A percentile compares a stretch with the other conserved stretches of the same genome.
Conservation (phyloP, 192 early-diverging fungal genomes). For the Entomortierella parvispora region DNA sequence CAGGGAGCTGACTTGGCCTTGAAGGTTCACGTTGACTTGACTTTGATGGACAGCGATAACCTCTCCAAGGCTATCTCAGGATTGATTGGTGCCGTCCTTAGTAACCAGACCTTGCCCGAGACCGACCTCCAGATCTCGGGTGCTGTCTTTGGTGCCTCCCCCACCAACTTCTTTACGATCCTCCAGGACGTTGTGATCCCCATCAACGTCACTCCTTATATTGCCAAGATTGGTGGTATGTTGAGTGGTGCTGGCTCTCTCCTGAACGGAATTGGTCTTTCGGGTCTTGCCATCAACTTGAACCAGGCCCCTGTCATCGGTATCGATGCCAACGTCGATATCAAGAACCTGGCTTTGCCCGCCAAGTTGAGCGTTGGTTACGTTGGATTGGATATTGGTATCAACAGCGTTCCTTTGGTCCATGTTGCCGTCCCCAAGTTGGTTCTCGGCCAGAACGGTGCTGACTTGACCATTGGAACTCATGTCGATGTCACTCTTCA, state of each 20-base stretch:
- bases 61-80: conserved; percentile 28
- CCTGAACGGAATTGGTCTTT: conserved; percentile 31
- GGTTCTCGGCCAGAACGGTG: conserved; percentile 16
- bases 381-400: conserved; percentile 30
- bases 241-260: conserved; percentile 33
- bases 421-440: conserved; percentile 21
- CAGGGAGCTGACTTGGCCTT: conserved; percentile 27
- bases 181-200: conserved; percentile 33
- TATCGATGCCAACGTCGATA: conserved; percentile 26
- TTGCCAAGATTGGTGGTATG: conserved; percentile 40
- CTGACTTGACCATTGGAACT: conserved; percentile 26
- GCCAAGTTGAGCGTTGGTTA: conserved; percentile 28
- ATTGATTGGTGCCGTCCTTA: conserved; percentile 19
- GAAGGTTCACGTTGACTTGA: conserved; percentile 20
- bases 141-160: conserved; percentile 30
- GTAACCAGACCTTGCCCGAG: conserved; percentile 25
- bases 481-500: conserved; percentile 23
- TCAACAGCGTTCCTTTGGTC: conserved; percentile 9
- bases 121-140: conserved; percentile 32
- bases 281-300: conserved; percentile 35
- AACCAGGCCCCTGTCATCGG: conserved; percentile 38
- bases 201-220: conserved; percentile 21
- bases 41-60: conserved; percentile 7
- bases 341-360: conserved; percentile 29
- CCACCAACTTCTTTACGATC: conserved; percentile 44